Percentiles rank a stretch among this genome's conserved stretches.
phyloP scores from a whole-genome alignment of 352 stramenopile genomes.

The Phytophthora fragariae region DNA sequence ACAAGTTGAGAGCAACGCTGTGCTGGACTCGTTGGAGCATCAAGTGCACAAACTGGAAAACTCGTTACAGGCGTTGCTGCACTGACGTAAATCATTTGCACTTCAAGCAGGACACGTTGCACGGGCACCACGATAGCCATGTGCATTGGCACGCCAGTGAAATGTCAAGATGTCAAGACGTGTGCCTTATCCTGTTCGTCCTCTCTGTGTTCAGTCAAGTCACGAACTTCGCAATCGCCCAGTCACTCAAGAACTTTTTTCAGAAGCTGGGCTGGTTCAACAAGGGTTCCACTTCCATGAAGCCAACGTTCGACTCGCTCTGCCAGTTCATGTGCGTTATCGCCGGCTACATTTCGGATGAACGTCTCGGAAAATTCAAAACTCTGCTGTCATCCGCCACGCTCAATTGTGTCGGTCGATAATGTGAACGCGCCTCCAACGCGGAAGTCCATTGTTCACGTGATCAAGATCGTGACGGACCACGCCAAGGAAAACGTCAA shows the following conservation, averaged over 20 bases:
- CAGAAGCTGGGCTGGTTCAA: slow-evolving; percentile 59
- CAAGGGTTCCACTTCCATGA: slow-evolving; percentile 59
- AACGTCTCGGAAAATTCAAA: slow-evolving; percentile 51
- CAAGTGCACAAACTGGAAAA: slow-evolving; percentile 16
- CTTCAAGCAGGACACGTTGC: not conserved
- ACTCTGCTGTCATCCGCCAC: slow-evolving; percentile 16
- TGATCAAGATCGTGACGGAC: not conserved
- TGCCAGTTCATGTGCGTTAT: slow-evolving; percentile 61
- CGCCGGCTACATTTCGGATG: slow-evolving; percentile 58
- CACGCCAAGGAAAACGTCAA: not conserved
- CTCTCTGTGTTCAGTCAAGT: not conserved
- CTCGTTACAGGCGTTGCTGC: slow-evolving; percentile 18
- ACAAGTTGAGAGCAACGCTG: slow-evolving; percentile 6
- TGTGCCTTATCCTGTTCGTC: not conserved
- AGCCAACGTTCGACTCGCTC: slow-evolving; percentile 66
- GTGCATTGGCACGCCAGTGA: not conserved
- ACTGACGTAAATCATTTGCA: slow-evolving; percentile 37
- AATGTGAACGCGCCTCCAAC: not conserved
- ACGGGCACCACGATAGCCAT: not conserved
- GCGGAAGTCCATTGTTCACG: not conserved
- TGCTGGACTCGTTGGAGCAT: slow-evolving; percentile 28
- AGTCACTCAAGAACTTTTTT: slow-evolving; percentile 70
- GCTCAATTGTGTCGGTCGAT: not conserved
- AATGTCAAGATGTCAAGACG: not conserved
- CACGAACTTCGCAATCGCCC: slow-evolving; percentile 49